Percentiles rank a stretch among this genome's conserved stretches.
Conservation (phyloP, 306 rosid species). For the Potentilla sterilis region DNA sequence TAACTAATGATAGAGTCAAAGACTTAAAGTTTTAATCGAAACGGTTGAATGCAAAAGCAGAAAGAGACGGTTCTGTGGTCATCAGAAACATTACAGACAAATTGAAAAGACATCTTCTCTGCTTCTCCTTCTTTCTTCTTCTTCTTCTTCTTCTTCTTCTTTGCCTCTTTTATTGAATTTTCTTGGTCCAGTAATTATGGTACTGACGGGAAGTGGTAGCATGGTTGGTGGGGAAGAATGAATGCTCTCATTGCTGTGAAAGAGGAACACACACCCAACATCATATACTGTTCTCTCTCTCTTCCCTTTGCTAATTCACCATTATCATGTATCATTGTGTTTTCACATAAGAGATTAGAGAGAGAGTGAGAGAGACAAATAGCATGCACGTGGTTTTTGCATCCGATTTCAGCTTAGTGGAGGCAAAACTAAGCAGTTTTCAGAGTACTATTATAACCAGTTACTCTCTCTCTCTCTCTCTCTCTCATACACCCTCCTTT, state of each 20-base stretch:
- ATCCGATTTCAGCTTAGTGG: conserved; percentile 38
- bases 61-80: conserved; percentile 3
- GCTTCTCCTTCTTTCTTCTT: background rate
- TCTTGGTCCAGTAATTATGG: conserved; percentile 27
- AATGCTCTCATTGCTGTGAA: conserved; percentile 41
- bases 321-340: conserved; percentile 19
- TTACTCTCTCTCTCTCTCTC: conserved; percentile 28
- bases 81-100: conserved; percentile 30
- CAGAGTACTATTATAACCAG: conserved; percentile 23
- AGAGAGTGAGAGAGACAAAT: background rate
- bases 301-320: background rate
- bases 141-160: conserved; percentile 12
- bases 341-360: background rate
- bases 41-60: conserved; percentile 37
- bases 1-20: conserved; percentile 12
- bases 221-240: conserved; percentile 71
- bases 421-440: conserved; percentile 43
- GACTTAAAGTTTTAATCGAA: conserved; percentile 35
- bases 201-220: conserved; percentile 37
- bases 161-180: conserved; percentile 4
- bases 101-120: conserved; percentile 31
- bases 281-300: background rate
- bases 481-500: background rate
- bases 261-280: conserved; percentile 51
- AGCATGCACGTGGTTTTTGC: conserved; percentile 21